These are phyloP conservation scores for Erysiphe pulchra DNA, from an alignment of 2,329 filamentous ascomycete species.

Conservation along the genomic window DNA sequence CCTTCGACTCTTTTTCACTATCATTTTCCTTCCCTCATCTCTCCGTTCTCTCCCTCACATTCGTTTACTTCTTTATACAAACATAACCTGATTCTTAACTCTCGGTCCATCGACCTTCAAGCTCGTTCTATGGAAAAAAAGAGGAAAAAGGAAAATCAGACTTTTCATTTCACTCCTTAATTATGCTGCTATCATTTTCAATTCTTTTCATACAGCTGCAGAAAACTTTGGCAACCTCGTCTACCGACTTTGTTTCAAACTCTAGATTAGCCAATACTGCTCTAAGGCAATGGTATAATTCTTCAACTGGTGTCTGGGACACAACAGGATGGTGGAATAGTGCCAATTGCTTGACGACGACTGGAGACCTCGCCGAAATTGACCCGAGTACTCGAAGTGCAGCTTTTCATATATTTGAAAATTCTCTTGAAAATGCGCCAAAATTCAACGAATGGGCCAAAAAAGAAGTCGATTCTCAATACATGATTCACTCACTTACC, in stretches of 20 bases:
- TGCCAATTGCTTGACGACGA: constrained; percentile 36
- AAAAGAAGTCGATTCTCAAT: constrained; percentile 7
- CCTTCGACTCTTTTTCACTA: too few species aligned
- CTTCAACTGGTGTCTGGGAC: constrained; percentile 33
- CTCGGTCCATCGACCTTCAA: too few species aligned
- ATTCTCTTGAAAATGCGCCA: constrained; percentile 15
- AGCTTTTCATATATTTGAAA: constrained; percentile 18
- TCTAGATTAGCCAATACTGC: constrained; percentile 15
- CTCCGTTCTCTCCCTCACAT: too few species aligned
- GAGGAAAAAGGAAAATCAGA: not conserved
- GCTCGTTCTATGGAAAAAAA: not conserved
- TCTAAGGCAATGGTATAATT: constrained; percentile 36
- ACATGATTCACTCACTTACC: constrained; percentile 4
- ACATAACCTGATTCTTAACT: too few species aligned
- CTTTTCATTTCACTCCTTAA: not conserved
- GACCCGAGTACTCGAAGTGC: constrained; percentile 14
- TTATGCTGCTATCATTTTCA: not conserved
- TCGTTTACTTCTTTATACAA: too few species aligned
- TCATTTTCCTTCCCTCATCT: too few species aligned
- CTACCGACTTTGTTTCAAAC: constrained; percentile 5
- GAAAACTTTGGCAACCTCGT: not conserved
- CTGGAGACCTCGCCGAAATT: constrained; percentile 22
- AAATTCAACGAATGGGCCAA: constrained; percentile 8
- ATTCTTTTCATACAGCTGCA: not conserved
- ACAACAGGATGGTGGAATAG: constrained; percentile 50